These are phyloP conservation scores for Lachnellula hyalina DNA, from an alignment of 2,329 filamentous ascomycete genomes.

Conservation along the genomic window DNA sequence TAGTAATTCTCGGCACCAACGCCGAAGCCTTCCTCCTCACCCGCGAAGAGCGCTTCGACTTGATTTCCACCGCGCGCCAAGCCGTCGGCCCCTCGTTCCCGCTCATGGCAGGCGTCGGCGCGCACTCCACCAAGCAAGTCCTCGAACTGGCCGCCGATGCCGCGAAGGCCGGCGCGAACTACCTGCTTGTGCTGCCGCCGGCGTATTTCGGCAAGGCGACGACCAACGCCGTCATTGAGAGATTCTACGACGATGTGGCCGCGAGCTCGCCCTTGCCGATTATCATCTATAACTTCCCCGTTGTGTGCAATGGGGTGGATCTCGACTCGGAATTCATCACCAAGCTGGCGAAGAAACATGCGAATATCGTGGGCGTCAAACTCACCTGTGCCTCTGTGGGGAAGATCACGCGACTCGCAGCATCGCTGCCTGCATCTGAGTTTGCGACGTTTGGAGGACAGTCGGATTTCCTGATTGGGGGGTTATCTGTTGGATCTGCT, in stretches of 20 bases:
- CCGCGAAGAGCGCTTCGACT: conserved; percentile 40
- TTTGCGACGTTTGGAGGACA: conserved; percentile 56
- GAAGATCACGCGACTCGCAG: conserved; percentile 47
- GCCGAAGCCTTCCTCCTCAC: conserved; percentile 46
- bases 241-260: conserved; percentile 43
- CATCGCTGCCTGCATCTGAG: conserved; percentile 37
- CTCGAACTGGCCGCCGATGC: conserved; percentile 44
- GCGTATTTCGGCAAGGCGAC: conserved; percentile 49
- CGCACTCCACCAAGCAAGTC: conserved; percentile 44
- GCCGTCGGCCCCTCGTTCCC: conserved; percentile 42
- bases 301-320: conserved; percentile 49
- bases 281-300: conserved; percentile 50
- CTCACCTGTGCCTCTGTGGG: conserved; percentile 50
- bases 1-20: conserved; percentile 46
- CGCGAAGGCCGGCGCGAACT: conserved; percentile 43
- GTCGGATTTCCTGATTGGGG: conserved; percentile 52
- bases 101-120: conserved; percentile 46
- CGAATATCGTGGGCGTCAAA: conserved; percentile 51
- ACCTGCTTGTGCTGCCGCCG: conserved; percentile 42
- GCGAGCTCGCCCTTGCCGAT: conserved; percentile 39
- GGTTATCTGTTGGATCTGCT: conserved; percentile 45
- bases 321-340: conserved; percentile 48
- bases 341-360: conserved; percentile 38
- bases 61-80: conserved; percentile 39
- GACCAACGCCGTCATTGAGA: conserved; percentile 40